A percentile compares a stretch with the other conserved stretches of the same genome.
These are phyloP conservation scores for Plectosphaerella cucumerina DNA, from an alignment of 2,329 filamentous ascomycete species.

Conservation along the genomic window DNA sequence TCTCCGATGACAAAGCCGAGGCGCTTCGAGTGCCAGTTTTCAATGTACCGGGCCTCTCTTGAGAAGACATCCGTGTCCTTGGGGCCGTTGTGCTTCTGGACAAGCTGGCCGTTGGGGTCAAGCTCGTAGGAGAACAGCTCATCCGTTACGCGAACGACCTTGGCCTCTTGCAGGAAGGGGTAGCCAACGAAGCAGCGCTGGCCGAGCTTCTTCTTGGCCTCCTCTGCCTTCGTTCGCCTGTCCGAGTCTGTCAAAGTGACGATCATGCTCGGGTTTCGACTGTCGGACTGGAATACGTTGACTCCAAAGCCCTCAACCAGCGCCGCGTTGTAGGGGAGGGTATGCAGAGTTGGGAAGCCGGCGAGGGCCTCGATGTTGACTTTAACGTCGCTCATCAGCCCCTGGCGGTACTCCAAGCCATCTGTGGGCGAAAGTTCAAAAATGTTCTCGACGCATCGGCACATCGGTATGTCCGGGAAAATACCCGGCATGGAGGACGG, in stretches of 20 bases:
- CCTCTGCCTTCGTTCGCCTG: slow-evolving; percentile 61
- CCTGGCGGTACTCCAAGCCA: slow-evolving; percentile 79
- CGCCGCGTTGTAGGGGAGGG: slow-evolving; percentile 75
- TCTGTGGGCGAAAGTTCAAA: slow-evolving; percentile 93
- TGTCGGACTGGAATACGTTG: slow-evolving; percentile 92
- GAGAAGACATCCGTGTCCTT: slow-evolving; percentile 78
- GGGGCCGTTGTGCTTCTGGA: slow-evolving; percentile 66
- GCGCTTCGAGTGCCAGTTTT: slow-evolving; percentile 84
- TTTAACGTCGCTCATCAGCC: slow-evolving; percentile 78
- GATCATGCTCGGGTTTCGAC: slow-evolving; percentile 93
- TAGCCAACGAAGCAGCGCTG: slow-evolving; percentile 88
- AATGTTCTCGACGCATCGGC: slow-evolving; percentile 91
- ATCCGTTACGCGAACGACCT: slow-evolving; percentile 83
- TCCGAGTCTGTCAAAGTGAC: slow-evolving; percentile 78
- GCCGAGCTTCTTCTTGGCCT: slow-evolving; percentile 74
- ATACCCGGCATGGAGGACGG: slow-evolving; percentile 83
- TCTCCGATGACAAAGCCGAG: slow-evolving; percentile 82
- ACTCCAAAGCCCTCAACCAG: slow-evolving; percentile 74
- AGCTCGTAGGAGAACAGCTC: slow-evolving; percentile 87
- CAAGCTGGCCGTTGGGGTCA: slow-evolving; percentile 60
- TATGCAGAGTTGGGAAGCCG: slow-evolving; percentile 88
- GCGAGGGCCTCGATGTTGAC: slow-evolving; percentile 80
- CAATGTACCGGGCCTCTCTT: slow-evolving; percentile 78
- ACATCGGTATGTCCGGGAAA: slow-evolving; percentile 83
- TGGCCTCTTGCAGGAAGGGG: slow-evolving; percentile 91